These are phyloP conservation scores for Ophiostoma perfectum DNA, from an alignment of 2,329 filamentous ascomycete species.

Conservation along the genomic window DNA sequence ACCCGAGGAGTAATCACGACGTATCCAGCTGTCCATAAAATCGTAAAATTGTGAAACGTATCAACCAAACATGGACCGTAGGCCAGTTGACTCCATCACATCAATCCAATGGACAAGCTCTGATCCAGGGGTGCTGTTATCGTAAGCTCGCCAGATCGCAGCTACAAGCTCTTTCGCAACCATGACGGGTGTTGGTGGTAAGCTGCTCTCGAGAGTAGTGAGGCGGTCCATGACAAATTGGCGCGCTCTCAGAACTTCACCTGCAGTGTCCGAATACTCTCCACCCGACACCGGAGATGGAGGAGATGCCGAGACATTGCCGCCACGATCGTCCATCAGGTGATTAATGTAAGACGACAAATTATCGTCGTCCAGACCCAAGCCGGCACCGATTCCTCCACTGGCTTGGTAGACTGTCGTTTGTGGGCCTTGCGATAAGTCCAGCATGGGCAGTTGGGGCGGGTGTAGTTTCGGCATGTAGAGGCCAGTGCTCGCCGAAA, in stretches of 20 bases:
- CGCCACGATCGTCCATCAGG: background rate
- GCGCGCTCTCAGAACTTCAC: background rate
- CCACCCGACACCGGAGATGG: conserved; percentile 6
- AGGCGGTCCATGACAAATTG: conserved; percentile 13
- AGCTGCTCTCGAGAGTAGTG: conserved; percentile 6
- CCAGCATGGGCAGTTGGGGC: background rate
- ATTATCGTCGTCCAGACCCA: background rate
- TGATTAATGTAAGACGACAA: conserved; percentile 6
- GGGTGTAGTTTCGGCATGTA: conserved; percentile 5
- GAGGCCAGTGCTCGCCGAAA: conserved; percentile 7
- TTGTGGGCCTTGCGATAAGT: background rate
- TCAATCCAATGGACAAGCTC: conserved; percentile 11
- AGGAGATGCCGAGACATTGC: conserved; percentile 7
- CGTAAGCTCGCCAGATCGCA: conserved; percentile 10
- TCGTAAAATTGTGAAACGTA: background rate
- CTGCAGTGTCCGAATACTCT: conserved; percentile 4
- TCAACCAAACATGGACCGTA: conserved; percentile 13
- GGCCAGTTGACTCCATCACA: conserved; percentile 2
- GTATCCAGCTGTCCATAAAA: background rate
- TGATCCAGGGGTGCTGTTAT: background rate
- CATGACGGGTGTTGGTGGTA: conserved; percentile 9
- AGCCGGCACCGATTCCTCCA: too few relatives aligned
- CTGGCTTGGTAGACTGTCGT: background rate
- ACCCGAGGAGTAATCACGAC: background rate
- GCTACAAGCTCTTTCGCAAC: conserved; percentile 1